Conservation (phyloP, 352 stramenopile species). For the Phytophthora chlamydospora region DNA sequence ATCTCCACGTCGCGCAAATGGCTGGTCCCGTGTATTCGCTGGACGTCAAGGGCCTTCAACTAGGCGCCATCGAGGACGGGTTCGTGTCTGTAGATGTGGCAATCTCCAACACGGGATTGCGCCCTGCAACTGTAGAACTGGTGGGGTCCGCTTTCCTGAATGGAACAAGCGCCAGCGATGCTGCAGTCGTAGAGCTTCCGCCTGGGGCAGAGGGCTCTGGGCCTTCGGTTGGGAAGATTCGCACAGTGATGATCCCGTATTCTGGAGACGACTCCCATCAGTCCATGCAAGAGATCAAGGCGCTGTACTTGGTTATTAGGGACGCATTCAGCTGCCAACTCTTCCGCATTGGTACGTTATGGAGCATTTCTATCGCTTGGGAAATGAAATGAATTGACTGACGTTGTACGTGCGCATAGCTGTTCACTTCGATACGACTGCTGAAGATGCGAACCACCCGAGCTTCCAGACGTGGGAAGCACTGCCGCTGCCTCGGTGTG, state of each 20-base stretch:
- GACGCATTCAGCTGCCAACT: slow-evolving; percentile 62
- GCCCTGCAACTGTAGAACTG: slow-evolving; percentile 37
- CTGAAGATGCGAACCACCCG: slow-evolving; percentile 16
- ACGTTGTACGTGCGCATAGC: background rate
- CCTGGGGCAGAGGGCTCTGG: slow-evolving; percentile 3
- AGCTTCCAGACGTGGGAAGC: slow-evolving; percentile 47
- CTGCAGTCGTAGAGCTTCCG: slow-evolving; percentile 27
- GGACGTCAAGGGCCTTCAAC: slow-evolving; percentile 35
- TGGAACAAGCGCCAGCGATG: slow-evolving; percentile 39
- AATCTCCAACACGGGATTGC: slow-evolving; percentile 51
- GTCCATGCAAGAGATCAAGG: slow-evolving; percentile 24
- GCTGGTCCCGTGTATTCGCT: slow-evolving; percentile 65
- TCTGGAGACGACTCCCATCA: slow-evolving; percentile 17
- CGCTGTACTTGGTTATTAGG: slow-evolving; percentile 55
- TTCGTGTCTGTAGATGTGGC: slow-evolving; percentile 39
- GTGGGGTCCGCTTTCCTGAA: slow-evolving; percentile 42
- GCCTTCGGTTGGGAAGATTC: background rate
- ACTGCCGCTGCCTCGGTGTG: slow-evolving; percentile 56
- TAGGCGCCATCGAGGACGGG: slow-evolving; percentile 6
- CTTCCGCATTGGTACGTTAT: slow-evolving; percentile 59
- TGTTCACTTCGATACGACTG: slow-evolving; percentile 25
- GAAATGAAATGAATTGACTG: no score
- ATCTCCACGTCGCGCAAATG: slow-evolving; percentile 57
- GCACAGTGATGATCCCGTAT: slow-evolving; percentile 33
- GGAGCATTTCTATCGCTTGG: background rate